Evolutionary conservation across 2,329 filamentous ascomycete genomes (phyloP), one percentile per base, ranked within the genome.

Genomic region (Alternaria triticimaculans): DNA sequence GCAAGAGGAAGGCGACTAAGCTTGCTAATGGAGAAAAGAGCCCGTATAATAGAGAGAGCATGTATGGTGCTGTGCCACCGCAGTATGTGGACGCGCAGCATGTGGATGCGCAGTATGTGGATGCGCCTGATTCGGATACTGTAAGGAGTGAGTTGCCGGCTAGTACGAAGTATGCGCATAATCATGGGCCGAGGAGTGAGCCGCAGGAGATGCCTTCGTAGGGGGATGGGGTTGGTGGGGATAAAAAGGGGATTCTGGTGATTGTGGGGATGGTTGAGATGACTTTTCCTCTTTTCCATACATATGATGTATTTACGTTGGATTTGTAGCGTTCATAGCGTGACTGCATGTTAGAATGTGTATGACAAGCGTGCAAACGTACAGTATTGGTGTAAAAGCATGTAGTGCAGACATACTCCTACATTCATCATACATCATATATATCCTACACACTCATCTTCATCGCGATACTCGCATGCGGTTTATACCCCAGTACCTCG

Each of bases 401-500:
- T 1, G 10, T 21, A 14, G 4, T 23, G 28, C 1, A 18, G 21
- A 23, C 11, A 4, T 51, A 3, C 14, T 21, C 26, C 5, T 21
- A 41, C 23, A 11, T 53, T 55, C 26, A 55, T 48, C 50, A 25
- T 3, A 43, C 8, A 10, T 60, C 23, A 30, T 23, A 6, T 28
- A 15, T 15, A 28, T 26, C 7, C 44, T 49, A 94, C 62, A 98
- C 95, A 76, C 93, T 96, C 96, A 99, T 99, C 84, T 98, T 97
- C 96, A 99, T 99, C 48, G 92, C 87, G 82, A 99, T 97, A 6
- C 87, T 87, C 83, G 94, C 95, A 80, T 97, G 93, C 60, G 96
- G 95, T 54, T 94, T 88, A 80, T 99, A 99, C 1, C 91, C 94
- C 74, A 92, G 86, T 6, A 99, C 87, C 62, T 91, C 89, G 78